These are phyloP conservation scores for Fusarium anthophilum DNA, from an alignment of 2,329 filamentous ascomycete species.

Conservation along the genomic window DNA sequence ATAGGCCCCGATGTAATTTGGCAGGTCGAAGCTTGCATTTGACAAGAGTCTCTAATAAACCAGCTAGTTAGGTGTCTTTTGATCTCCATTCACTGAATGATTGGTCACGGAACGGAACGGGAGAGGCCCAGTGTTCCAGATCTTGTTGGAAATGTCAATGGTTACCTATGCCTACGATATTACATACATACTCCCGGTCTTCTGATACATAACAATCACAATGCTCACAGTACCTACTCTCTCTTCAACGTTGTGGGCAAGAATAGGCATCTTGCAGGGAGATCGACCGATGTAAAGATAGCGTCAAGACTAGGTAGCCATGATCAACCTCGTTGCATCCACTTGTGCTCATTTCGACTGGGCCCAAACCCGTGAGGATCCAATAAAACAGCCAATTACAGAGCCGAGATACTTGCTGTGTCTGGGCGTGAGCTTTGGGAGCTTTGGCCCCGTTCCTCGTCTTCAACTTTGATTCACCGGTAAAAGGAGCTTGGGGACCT, in stretches of 20 bases:
- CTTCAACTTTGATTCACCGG: slow-evolving; percentile 3
- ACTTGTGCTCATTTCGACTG: slow-evolving; percentile 41
- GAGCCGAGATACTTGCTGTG: slow-evolving; percentile 16
- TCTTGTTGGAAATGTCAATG: neutral
- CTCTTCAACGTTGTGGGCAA: neutral
- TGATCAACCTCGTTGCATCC: slow-evolving; percentile 23
- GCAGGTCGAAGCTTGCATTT: slow-evolving; percentile 14
- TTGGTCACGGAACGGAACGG: slow-evolving; percentile 29
- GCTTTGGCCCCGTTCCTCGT: slow-evolving; percentile 19
- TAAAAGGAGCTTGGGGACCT: neutral
- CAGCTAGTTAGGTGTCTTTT: neutral
- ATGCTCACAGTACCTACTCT: neutral
- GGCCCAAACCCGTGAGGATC: neutral
- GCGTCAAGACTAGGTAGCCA: slow-evolving; percentile 19
- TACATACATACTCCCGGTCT: neutral
- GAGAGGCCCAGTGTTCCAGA: neutral
- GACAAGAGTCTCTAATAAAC: neutral
- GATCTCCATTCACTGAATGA: neutral
- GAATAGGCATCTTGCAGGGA: neutral
- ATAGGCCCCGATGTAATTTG: neutral
- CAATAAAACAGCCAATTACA: slow-evolving; percentile 32
- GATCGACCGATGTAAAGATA: slow-evolving; percentile 33
- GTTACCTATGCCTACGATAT: slow-evolving; percentile 2
- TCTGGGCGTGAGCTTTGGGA: slow-evolving; percentile 5
- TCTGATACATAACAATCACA: slow-evolving; percentile 1